Conservation (phyloP, 2,329 filamentous ascomycete genomes). For the Trichoderma simmonsii region DNA sequence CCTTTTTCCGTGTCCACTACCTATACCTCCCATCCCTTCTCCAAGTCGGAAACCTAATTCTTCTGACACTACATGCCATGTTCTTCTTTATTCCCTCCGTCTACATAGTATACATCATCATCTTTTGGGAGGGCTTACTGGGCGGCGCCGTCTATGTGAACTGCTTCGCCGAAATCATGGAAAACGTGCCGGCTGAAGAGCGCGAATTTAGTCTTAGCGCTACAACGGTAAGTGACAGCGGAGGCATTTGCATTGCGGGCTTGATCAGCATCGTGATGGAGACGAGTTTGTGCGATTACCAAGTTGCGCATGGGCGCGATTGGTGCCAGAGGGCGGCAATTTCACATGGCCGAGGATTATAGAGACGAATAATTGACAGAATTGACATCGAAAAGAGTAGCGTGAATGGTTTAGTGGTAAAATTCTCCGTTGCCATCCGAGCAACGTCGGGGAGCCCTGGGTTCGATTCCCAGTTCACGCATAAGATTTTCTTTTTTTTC, state of each 20-base stretch:
- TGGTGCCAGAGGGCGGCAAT: conserved; percentile 62
- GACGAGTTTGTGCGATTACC: conserved; percentile 76
- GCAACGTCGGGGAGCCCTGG: conserved; percentile 33
- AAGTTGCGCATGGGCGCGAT: conserved; percentile 74
- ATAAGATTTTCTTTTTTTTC: conserved; percentile 19
- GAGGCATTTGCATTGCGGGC: conserved; percentile 83
- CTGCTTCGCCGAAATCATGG: conserved; percentile 91
- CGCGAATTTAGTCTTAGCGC: conserved; percentile 89
- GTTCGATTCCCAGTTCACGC: conserved; percentile 36
- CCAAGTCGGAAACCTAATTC: conserved; percentile 71
- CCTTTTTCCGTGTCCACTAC: conserved; percentile 76
- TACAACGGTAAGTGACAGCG: conserved; percentile 88
- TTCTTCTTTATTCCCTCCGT: conserved; percentile 80
- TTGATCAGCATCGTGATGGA: conserved; percentile 82
- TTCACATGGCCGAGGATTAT: conserved; percentile 22
- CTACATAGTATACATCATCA: conserved; percentile 76
- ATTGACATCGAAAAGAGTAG: neutral
- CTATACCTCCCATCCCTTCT: conserved; percentile 81
- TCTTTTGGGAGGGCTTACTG: conserved; percentile 93
- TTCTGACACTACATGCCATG: conserved; percentile 74
- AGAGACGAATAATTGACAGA: neutral
- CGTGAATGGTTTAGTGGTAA: conserved; percentile 33
- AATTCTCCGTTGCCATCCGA: conserved; percentile 35
- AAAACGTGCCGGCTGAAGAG: conserved; percentile 71
- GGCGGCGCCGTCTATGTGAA: conserved; percentile 94